Conservation (phyloP, 192 early-diverging fungal species). For the Coemansia sp. region DNA sequence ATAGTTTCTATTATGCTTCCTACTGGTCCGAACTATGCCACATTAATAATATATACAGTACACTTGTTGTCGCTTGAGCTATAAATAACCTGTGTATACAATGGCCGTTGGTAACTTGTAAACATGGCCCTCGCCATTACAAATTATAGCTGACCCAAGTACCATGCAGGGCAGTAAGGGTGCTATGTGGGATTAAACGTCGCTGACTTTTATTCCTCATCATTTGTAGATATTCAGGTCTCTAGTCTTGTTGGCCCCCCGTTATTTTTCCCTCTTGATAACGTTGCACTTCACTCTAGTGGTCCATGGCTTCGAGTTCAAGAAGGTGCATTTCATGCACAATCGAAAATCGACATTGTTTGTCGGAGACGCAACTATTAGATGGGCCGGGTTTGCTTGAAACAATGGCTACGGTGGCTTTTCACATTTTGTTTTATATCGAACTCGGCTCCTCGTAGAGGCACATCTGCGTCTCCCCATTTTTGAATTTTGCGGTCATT, state of each 20-base stretch:
- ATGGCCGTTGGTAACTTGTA: background rate
- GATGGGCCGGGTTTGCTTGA: background rate
- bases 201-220: background rate
- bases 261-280: background rate
- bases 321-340: background rate
- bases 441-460: background rate
- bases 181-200: background rate
- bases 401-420: slow-evolving; percentile 3
- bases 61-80: background rate
- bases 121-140: background rate
- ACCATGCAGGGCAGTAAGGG: background rate
- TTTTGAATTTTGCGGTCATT: background rate
- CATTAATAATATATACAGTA: background rate
- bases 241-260: background rate
- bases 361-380: background rate
- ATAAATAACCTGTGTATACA: background rate
- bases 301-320: background rate
- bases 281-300: background rate
- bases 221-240: background rate
- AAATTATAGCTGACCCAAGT: background rate
- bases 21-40: background rate
- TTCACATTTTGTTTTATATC: background rate
- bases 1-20: background rate
- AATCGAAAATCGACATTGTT: background rate
- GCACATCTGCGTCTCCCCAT: background rate